Evolutionary conservation across 352 stramenopile species (phyloP), one percentile per base, ranked within the genome.

Genomic region (Phytopythium litorale): DNA sequence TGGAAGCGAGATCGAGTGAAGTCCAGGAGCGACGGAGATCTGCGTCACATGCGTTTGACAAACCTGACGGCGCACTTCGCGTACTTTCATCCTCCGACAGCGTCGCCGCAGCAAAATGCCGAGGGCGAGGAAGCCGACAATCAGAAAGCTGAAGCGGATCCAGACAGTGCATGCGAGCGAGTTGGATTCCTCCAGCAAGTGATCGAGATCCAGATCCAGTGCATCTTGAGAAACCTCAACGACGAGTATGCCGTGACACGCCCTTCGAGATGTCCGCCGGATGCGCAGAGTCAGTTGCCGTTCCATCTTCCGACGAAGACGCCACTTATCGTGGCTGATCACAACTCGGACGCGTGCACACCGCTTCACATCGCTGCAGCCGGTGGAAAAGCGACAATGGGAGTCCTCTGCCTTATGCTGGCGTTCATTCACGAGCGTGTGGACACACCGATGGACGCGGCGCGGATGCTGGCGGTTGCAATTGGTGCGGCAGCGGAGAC

Each of bases 1-100:
- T 68, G 51, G 33, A 72, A 58, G 40, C 68, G 72, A 13, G 48
- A 65, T n/a, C 68, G 73, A 8, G 25, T 70, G 16, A 87, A 84
- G 63, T 76, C 66, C 51, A 70, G 71, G 50, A 87, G 72, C 59
- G 78, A 84, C 56, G 73, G 69, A n/a, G 76, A 85, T 40, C 66
- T 81, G 63, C 57, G 64, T 13, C 53, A 76, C 7, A n/a, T 79
- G 43, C 64, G 58, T 18, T 46, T 55, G 13, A 45, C 50, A 6
- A 37, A 43, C n/a, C 19, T 64, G n/a, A 52, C 51, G 16, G 54
- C 55, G 11, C 50, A 52, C 7, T 58, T 58, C 1, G 52, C 30
- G 21, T 42, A 50, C 25, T 60, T 40, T 38, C 48, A 59, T 35
- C 42, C 35, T 15, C 16, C 60, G 28, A 54, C 49, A 33, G 38